Conservation (phyloP, 1,139 yeast genomes). For the Pneumocystis carinii region DNA sequence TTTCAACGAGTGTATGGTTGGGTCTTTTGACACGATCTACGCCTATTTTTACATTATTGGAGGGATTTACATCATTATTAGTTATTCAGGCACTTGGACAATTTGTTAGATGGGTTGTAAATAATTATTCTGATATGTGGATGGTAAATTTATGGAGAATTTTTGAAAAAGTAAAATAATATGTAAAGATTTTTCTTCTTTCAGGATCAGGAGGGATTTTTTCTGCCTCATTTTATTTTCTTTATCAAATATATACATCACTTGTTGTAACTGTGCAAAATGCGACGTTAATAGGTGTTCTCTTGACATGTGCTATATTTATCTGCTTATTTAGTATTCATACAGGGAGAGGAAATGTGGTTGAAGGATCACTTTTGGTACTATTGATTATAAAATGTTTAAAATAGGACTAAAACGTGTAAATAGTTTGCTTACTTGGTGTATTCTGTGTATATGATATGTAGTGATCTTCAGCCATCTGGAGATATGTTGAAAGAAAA, state of each 20-base stretch:
- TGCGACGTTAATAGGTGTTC: conserved; percentile 74
- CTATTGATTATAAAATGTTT: not conserved
- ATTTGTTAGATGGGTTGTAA: conserved; percentile 58
- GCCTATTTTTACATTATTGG: conserved; percentile 72
- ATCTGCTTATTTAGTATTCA: conserved; percentile 73
- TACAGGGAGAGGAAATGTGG: conserved; percentile 69
- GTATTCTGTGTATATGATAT: conserved; percentile 35
- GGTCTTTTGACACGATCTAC: conserved; percentile 45
- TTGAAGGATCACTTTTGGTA: conserved; percentile 60
- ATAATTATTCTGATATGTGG: conserved; percentile 60
- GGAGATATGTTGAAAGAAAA: conserved; percentile 15
- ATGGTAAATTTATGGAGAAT: conserved; percentile 22
- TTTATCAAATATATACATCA: conserved; percentile 69
- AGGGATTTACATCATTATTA: conserved; percentile 81
- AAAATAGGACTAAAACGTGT: not conserved
- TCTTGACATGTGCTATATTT: conserved; percentile 59
- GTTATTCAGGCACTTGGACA: conserved; percentile 87
- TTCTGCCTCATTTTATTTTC: conserved; percentile 60
- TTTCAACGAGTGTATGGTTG: conserved; percentile 55
- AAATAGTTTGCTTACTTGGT: conserved; percentile 63
- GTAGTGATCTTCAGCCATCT: conserved; percentile 17
- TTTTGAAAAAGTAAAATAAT: not conserved
- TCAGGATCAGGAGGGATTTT: conserved; percentile 61
- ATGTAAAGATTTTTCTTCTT: conserved; percentile 41
- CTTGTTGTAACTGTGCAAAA: conserved; percentile 54